Conservation (phyloP, 305 asterid species). For the Euphrasia arctica region DNA sequence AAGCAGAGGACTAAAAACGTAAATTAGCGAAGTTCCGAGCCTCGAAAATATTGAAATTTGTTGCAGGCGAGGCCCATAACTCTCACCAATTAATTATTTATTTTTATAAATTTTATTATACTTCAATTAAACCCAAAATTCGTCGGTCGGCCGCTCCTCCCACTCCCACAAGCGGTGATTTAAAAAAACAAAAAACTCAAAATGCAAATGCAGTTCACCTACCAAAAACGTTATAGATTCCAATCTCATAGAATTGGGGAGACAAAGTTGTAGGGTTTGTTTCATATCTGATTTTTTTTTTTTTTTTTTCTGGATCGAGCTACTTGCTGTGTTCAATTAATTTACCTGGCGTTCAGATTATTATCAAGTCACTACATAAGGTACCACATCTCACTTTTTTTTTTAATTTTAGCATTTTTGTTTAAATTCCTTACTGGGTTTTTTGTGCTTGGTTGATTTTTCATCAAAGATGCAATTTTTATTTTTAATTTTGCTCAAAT, state of each 20-base stretch:
- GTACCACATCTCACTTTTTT: constrained; percentile 25
- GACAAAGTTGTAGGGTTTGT: constrained; percentile 27
- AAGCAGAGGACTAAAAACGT: no score
- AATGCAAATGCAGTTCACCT: constrained; percentile 18
- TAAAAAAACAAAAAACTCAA: not conserved
- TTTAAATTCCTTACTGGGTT: constrained; percentile 4
- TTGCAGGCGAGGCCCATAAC: constrained; percentile 22
- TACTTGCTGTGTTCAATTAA: not conserved
- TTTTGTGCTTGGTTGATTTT: constrained; percentile 4
- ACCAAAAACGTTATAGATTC: constrained; percentile 1
- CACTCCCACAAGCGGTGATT: not conserved
- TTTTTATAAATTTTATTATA: not conserved
- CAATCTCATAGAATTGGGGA: constrained; percentile 6
- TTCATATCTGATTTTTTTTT: not conserved
- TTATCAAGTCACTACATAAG: constrained; percentile 10
- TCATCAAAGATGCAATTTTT: constrained; percentile 21
- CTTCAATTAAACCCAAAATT: not conserved
- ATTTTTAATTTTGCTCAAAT: constrained; percentile 12
- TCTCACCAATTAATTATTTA: not conserved
- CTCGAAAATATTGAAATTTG: not conserved
- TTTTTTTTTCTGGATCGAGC: constrained; percentile 7
- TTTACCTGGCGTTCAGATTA: not conserved
- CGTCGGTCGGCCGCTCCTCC: constrained; percentile 8
- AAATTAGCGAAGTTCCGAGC: no score
- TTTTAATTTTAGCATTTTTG: not conserved